Base-by-base conservation (phyloP, 192 early-diverging fungal species). In the Coemansia sp. region DNA sequence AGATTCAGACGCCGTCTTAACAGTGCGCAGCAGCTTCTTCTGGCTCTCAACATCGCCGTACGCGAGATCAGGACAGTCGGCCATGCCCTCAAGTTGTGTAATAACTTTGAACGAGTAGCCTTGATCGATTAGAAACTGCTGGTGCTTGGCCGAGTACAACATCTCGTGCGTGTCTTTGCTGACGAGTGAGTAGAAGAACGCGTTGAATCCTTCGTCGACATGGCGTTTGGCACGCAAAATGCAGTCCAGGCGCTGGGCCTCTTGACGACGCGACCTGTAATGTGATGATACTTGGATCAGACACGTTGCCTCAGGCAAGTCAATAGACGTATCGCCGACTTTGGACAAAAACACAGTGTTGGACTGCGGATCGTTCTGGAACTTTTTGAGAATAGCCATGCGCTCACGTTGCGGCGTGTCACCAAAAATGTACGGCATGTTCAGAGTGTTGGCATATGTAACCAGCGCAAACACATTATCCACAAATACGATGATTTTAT, bases 31-130 rank as follows among this genome's bases (percentile, higher is more conserved):
- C 26, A 99, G 85, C 72, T 87, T 86, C 74, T 94, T 81, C 60
- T 98, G 94, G 49, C 89, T 85, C 18, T 84, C 69, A 14, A 83
- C 75, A 3, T 87, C 87, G 57, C 83, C 73, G 56, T 93, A 97
- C 0, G 92, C 92, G 14, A 97, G 74, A 22, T 87, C 86, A 1
- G 86, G 82, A 45, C 89, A 87, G 22, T 78, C 85, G 11, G 94
- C 92, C 83, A 96, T 92, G 9, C 95, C 96, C 62, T 96, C 95
- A 41, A 99, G 84, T 23, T 92, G 86, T 35, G 95, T 97, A 63
- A 99, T 98, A 32, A 98, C 92, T 80, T 97, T 98, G 84, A 97
- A 98, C n/a, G 94, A 89, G 78, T 99, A 98, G 0, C 98, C 98
- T 72, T 99, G 98, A 79, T 99, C 96, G 52, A 99, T 94, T 65